Evolutionary conservation across 176 grass and related monocot genomes (phyloP).

Genomic region (Alopecurus myosuroides): DNA sequence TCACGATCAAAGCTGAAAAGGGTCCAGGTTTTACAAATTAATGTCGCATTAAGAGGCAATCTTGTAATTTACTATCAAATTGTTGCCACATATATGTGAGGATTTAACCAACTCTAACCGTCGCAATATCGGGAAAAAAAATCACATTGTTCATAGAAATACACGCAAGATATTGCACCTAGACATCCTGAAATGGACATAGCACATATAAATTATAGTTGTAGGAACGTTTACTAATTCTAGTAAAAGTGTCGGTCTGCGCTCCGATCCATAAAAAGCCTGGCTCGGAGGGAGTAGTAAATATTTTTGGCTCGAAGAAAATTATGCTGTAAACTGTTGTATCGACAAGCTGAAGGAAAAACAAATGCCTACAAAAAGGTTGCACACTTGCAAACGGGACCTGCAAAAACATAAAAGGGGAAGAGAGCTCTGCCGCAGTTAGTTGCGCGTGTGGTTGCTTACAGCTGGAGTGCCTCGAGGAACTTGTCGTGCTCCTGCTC

Average conservation of each 20-base stretch:
- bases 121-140: background rate
- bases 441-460: conserved; percentile 11
- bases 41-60: conserved; percentile 10
- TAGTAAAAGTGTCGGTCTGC: no score
- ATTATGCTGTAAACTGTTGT: background rate
- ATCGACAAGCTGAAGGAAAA: background rate
- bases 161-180: background rate
- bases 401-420: background rate
- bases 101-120: conserved; percentile 2
- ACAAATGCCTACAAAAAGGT: background rate
- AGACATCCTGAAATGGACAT: background rate
- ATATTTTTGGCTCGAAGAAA: background rate
- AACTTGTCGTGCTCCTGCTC: conserved; percentile 95
- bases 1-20: conserved; percentile 85
- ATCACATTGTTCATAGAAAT: background rate
- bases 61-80: background rate
- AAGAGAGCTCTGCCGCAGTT: background rate
- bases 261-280: no score
- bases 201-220: background rate
- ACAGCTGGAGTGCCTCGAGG: conserved; percentile 90
- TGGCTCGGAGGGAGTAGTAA: no score
- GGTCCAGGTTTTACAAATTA: background rate
- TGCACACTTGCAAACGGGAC: background rate
- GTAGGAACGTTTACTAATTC: background rate
- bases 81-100: background rate